Base-by-base conservation (phyloP, 1,139 yeast genomes). In the Pneumocystis wakefieldiae region DNA sequence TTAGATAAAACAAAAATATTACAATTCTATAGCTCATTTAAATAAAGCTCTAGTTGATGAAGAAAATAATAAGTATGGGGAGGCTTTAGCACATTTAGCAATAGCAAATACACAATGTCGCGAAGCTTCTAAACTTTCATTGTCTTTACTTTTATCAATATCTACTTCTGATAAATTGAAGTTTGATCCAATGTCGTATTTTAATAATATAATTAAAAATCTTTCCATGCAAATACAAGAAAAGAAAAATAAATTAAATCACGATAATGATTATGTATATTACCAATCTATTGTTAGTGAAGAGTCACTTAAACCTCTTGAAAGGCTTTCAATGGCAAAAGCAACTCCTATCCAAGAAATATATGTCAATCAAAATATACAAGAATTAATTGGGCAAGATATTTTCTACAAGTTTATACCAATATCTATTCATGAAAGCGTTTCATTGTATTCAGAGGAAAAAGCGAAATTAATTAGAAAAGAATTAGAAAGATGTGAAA, bases 361-460 rank as follows among this genome's bases (percentile, higher is more conserved):
- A 57, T 76, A 78, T 65, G 59, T 59, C 28, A 77, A 78, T 35
- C 81, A 82, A 65, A 83, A 83, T 67, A 79, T 83, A 60, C 75
- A 77, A 36, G 78, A 78, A 62, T 69, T 79, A 14, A 75, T 80
- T 28, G 83, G 83, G 19, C 74, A 73, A 57, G 85, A 82, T 65
- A 78, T 92, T 61, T 88, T 77, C 73, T 85, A 80, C 64, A 86
- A 85, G 68, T 87, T 92, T 35, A 85, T 92, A 8, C 97, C 98
- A 1, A 78, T 90, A 70, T 82, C 84, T 59, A 88, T 91, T 42
- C 96, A 90, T 71, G 96, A 41, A 96, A 90, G 87, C 96, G 69
- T 78, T 83, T 88, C 96, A 69, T 78, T 83, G 68, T 92, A 92
- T 72, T 86, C 96, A 0, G 98, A 92, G 71, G 92, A 87, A 71